Evolutionary conservation across 2,329 filamentous ascomycete species (phyloP).

Genomic region (Curvularia eragrostidis): DNA sequence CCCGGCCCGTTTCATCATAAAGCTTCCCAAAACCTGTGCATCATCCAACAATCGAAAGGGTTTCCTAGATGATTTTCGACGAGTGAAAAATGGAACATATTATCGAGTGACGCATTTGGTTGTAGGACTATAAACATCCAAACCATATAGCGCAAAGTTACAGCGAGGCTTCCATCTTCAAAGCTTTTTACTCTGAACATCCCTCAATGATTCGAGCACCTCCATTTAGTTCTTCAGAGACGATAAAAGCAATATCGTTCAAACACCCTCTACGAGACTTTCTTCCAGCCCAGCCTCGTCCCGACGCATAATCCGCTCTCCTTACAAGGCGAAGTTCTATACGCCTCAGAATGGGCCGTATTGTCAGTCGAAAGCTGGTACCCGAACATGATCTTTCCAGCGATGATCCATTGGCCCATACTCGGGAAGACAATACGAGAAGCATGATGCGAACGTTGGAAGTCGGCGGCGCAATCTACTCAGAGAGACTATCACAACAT

Average conservation of each 20-base stretch:
- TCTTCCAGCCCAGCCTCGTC: slow-evolving; percentile 41
- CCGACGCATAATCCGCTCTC: slow-evolving; percentile 34
- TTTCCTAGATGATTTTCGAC: slow-evolving; percentile 2
- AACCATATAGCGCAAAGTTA: not conserved
- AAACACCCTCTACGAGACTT: slow-evolving; percentile 36
- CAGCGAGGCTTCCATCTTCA: not conserved
- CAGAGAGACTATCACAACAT: slow-evolving; percentile 15
- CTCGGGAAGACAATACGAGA: slow-evolving; percentile 34
- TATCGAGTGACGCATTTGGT: not conserved
- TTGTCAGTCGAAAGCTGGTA: slow-evolving; percentile 29
- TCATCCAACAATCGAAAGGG: not conserved
- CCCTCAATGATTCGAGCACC: slow-evolving; percentile 18
- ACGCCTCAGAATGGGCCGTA: slow-evolving; percentile 31
- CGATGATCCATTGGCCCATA: slow-evolving; percentile 32
- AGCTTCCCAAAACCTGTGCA: slow-evolving; percentile 1
- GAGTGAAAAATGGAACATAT: not conserved
- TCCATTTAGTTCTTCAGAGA: slow-evolving; percentile 19
- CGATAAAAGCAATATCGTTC: slow-evolving; percentile 33
- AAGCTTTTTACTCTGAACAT: slow-evolving; percentile 17
- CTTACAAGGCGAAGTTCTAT: slow-evolving; percentile 31
- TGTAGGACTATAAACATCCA: slow-evolving; percentile 12
- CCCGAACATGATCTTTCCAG: slow-evolving; percentile 42
- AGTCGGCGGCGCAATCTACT: slow-evolving; percentile 4
- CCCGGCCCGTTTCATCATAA: slow-evolving; percentile 19
- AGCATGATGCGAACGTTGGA: slow-evolving; percentile 24